Evolutionary conservation across 2,329 filamentous ascomycete genomes (phyloP).

Genomic region (Pochonia chlamydosporia): DNA sequence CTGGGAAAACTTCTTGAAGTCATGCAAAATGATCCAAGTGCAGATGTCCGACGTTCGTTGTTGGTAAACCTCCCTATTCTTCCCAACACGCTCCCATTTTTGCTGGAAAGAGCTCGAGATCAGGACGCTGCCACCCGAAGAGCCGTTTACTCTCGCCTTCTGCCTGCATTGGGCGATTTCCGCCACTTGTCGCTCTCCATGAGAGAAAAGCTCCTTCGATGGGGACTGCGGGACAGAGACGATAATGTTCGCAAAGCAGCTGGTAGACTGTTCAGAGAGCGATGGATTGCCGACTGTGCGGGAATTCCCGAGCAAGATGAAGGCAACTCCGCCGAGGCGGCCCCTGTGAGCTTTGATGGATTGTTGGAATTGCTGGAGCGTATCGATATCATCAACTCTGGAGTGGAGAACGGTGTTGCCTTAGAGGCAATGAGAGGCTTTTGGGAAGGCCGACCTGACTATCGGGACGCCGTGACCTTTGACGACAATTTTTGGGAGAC

Average conservation of each 20-base stretch:
- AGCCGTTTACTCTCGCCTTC: slow-evolving; percentile 77
- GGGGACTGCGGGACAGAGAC: slow-evolving; percentile 90
- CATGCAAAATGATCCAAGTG: slow-evolving; percentile 88
- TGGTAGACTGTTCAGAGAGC: slow-evolving; percentile 81
- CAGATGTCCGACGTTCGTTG: slow-evolving; percentile 84
- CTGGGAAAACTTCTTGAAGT: slow-evolving; percentile 81
- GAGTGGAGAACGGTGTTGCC: slow-evolving; percentile 82
- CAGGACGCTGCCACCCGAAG: slow-evolving; percentile 78
- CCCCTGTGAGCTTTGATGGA: slow-evolving; percentile 69
- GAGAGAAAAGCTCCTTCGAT: slow-evolving; percentile 89
- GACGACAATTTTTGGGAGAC: slow-evolving; percentile 75
- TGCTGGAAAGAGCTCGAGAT: slow-evolving; percentile 87
- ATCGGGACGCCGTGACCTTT: slow-evolving; percentile 66
- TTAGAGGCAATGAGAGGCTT: slow-evolving; percentile 93
- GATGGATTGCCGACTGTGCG: slow-evolving; percentile 97
- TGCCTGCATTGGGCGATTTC: slow-evolving; percentile 90
- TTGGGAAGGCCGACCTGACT: slow-evolving; percentile 87
- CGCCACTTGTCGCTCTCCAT: slow-evolving; percentile 87
- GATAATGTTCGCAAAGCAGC: slow-evolving; percentile 91
- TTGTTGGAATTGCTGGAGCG: slow-evolving; percentile 87
- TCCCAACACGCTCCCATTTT: slow-evolving; percentile 73
- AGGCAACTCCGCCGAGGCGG: slow-evolving; percentile 48
- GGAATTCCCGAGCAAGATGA: slow-evolving; percentile 56
- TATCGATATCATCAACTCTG: slow-evolving; percentile 88
- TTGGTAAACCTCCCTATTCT: slow-evolving; percentile 86